Evolutionary conservation across 1,139 yeast species (phyloP), one percentile per base, ranked within the genome.

Genomic region (Pneumocystis jirovecii): DNA sequence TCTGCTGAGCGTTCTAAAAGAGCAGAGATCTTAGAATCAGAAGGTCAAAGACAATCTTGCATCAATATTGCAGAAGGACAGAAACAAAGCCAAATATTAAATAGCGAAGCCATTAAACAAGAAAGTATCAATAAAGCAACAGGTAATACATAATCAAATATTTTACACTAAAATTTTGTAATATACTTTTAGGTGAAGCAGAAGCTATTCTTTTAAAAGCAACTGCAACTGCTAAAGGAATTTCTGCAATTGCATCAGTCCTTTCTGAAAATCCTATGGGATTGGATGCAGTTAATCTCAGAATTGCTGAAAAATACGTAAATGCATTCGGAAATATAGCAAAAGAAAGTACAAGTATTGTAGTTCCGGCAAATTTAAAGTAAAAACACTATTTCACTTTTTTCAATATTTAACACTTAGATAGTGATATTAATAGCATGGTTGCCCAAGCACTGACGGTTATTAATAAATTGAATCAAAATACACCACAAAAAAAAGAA

Each of bases 21-120:
- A 69, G 96, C 96, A 1, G 93, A 87, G 74, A 89, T 88, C 70
- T 80, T 88, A 74, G 96, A 88, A 72, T 84, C 90, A 64, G 96
- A 88, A 76, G 96, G 96, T 76, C 83, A 82, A 67, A 82, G 91
- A 73, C 90, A 86, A 73, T 80, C 89, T 42, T 85, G 82, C 65
- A 88, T 88, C 73, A 89, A 88, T 74, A 83, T 85, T 68, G 91
- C 95, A 66, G 95, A 88, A 75, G 95, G 95, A 75, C 85, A 83
- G 69, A 86, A 86, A 74, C 83, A 82, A 67, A 80, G 89, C 0
- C 81, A 82, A 61, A 85, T 87, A 69, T 80, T 87, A 70, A 84
- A 85, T 19, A 85, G 90, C 10, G 93, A 86, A 73, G 93, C 89
- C 66, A 75, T 76, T 64, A 82, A 84, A 75, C 78, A 81, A 68